These are phyloP conservation scores for Pseudogymnoascus sp. DNA, from an alignment of 2,329 filamentous ascomycete species.

Conservation along the genomic window DNA sequence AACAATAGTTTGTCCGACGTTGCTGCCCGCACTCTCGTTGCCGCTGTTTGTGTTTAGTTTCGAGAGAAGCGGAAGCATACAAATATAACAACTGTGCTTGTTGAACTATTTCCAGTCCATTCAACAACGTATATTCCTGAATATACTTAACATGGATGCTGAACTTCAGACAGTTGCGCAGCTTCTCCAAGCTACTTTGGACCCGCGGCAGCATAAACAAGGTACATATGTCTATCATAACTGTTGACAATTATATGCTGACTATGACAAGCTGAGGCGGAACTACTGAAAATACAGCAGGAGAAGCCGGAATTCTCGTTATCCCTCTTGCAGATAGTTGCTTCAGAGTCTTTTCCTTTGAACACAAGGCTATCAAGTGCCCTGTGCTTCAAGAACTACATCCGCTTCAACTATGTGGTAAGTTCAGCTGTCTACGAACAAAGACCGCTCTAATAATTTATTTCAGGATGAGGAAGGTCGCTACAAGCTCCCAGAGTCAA, in stretches of 20 bases:
- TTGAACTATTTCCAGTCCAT: constrained; percentile 2
- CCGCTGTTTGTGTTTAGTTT: constrained; percentile 11
- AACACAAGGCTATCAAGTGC: constrained; percentile 82
- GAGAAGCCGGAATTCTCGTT: constrained; percentile 81
- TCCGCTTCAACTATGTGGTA: constrained; percentile 84
- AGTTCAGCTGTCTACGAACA: constrained; percentile 26
- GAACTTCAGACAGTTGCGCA: constrained; percentile 61
- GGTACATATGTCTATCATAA: constrained; percentile 44
- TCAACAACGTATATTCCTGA: constrained; percentile 7
- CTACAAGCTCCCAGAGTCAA: constrained; percentile 75
- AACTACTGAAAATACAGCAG: constrained; percentile 65
- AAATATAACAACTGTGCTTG: constrained; percentile 9
- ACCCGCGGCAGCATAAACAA: constrained; percentile 81
- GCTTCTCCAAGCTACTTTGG: constrained; percentile 83
- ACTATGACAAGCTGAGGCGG: constrained; percentile 60
- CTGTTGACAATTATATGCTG: constrained; percentile 24
- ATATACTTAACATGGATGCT: constrained; percentile 44
- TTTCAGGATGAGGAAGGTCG: constrained; percentile 80
- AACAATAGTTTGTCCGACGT: not conserved
- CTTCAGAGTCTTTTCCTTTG: constrained; percentile 59
- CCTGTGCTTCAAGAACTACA: constrained; percentile 97
- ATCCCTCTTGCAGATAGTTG: constrained; percentile 81
- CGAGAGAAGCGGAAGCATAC: constrained; percentile 8
- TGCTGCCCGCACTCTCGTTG: constrained; percentile 7
- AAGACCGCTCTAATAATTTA: constrained; percentile 16